Evolutionary conservation across 768 basidiomycete genomes (phyloP).

Genomic region (Trametes elegans): DNA sequence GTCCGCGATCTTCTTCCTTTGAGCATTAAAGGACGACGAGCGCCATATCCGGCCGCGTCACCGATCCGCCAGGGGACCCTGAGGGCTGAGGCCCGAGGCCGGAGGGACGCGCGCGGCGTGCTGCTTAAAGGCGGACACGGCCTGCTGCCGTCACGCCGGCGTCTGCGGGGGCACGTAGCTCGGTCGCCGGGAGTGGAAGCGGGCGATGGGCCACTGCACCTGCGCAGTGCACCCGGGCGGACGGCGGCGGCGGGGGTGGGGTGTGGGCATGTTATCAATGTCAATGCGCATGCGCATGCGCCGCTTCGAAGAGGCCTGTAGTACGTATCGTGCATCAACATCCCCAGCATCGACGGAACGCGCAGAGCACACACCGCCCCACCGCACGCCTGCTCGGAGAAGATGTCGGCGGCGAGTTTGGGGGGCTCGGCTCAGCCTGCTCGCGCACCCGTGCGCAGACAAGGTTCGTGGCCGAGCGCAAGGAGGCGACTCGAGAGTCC

Average conservation of each 20-base stretch:
- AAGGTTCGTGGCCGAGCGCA: not conserved
- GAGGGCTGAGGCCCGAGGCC: not conserved
- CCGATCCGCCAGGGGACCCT: not conserved
- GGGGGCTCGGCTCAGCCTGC: no score
- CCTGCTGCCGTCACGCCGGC: not conserved
- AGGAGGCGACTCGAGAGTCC: not conserved
- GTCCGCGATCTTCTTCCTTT: constrained; percentile 1
- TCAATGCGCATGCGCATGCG: not conserved
- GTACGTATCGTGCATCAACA: not conserved
- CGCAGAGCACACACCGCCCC: not conserved
- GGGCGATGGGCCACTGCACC: no score
- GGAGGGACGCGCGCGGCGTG: not conserved
- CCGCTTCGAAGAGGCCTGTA: not conserved
- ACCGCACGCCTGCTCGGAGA: no score
- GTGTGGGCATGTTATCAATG: not conserved
- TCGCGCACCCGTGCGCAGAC: no score
- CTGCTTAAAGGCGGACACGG: not conserved
- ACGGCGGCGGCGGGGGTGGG: no score
- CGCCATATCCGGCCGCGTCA: constrained; percentile 7
- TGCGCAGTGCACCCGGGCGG: no score
- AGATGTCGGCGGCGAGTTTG: not conserved
- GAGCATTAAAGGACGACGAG: constrained; percentile 4
- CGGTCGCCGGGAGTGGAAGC: no score
- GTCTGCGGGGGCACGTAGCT: no score
- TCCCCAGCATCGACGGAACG: not conserved